Conservation (phyloP, 2,329 filamentous ascomycete genomes). For the Sporothrix schenckii region DNA sequence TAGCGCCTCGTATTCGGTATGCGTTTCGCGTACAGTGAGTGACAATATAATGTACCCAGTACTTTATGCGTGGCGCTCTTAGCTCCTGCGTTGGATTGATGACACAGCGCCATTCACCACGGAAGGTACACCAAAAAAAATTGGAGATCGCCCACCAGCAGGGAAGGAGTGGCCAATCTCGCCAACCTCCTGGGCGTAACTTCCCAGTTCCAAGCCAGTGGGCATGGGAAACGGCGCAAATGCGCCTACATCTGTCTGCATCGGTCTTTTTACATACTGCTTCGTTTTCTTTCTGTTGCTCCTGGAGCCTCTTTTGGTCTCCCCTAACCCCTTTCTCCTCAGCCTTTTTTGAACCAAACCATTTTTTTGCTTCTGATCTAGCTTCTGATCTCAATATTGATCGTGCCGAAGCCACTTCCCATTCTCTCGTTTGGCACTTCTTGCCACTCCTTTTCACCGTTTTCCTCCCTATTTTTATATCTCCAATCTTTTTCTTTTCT, state of each 20-base stretch:
- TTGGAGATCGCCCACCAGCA: constrained; percentile 16
- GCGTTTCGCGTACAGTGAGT: background rate
- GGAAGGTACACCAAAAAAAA: background rate
- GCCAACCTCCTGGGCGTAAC: background rate
- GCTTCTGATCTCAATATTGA: background rate
- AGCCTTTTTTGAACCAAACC: background rate
- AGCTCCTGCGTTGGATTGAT: constrained; percentile 12
- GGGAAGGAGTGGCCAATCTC: background rate
- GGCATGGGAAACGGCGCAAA: background rate
- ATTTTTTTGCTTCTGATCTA: background rate
- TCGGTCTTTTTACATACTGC: background rate
- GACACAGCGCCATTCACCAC: background rate
- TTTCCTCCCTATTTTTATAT: background rate
- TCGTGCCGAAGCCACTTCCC: background rate
- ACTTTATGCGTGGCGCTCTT: background rate
- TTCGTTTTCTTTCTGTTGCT: background rate
- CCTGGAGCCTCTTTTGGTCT: background rate
- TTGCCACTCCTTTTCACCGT: background rate
- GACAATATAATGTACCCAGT: background rate
- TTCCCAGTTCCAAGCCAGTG: background rate
- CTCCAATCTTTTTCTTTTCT: background rate
- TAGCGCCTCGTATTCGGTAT: background rate
- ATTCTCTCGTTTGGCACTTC: background rate
- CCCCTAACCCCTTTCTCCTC: background rate
- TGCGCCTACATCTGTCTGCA: background rate